Conservation (phyloP, 2,329 filamentous ascomycete genomes). For the Diaporthe velutina region DNA sequence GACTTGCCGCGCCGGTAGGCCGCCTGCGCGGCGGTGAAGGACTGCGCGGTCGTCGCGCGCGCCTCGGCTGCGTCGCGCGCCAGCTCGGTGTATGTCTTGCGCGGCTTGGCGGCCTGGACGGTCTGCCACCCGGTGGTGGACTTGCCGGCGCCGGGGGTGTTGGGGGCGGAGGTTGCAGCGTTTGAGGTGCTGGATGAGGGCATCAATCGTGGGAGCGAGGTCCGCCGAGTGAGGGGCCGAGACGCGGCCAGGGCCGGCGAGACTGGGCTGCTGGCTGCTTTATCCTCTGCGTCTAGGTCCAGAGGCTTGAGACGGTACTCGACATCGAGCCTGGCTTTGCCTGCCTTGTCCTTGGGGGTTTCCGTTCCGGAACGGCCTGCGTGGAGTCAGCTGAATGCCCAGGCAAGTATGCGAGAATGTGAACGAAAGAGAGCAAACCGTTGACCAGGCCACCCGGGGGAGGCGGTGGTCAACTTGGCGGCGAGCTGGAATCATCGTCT, state of each 20-base stretch:
- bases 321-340: conserved; percentile 36
- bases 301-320: conserved; percentile 35
- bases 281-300: conserved; percentile 30
- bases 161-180: conserved; percentile 46
- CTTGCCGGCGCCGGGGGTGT: not conserved
- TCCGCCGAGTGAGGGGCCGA: conserved; percentile 11
- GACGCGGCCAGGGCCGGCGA: not conserved
- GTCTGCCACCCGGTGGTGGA: conserved; percentile 32
- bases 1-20: conserved; percentile 69
- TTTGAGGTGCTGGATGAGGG: conserved; percentile 43
- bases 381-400: not conserved
- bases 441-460: not conserved
- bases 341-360: conserved; percentile 28
- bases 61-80: conserved; percentile 29
- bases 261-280: conserved; percentile 32
- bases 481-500: not conserved
- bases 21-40: conserved; percentile 54
- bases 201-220: conserved; percentile 33
- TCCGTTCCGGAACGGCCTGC: conserved; percentile 31
- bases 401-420: not conserved
- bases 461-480: not conserved
- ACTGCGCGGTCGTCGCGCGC: conserved; percentile 39
- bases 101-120: conserved; percentile 30
- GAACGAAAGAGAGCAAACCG: conserved; percentile 24
- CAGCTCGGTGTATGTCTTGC: conserved; percentile 37